A percentile compares a stretch with the other conserved stretches of the same genome.
phyloP scores from a whole-genome alignment of 2,329 filamentous ascomycete genomes.

The Diplodia sapinea region DNA sequence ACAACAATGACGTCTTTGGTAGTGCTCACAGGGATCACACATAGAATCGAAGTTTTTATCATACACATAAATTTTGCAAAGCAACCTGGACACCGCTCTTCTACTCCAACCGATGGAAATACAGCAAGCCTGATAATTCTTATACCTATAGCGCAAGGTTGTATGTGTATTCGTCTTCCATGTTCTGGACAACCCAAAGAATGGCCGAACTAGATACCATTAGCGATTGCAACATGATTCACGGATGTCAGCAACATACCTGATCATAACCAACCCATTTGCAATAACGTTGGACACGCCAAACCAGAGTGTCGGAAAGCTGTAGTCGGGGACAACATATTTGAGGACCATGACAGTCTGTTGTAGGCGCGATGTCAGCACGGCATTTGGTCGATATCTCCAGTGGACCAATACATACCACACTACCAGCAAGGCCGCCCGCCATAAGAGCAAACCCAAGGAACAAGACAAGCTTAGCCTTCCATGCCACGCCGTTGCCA shows the following conservation, averaged over 20 bases:
- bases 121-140: neutral
- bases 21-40: neutral
- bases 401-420: constrained; percentile 51
- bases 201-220: constrained; percentile 60
- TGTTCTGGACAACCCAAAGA: constrained; percentile 73
- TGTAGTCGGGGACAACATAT: constrained; percentile 66
- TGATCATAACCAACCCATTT: constrained; percentile 70
- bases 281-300: constrained; percentile 70
- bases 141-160: constrained; percentile 63
- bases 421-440: constrained; percentile 69
- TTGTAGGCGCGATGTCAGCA: constrained; percentile 4
- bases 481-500: constrained; percentile 72
- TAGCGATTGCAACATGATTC: constrained; percentile 34
- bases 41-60: constrained; percentile 11
- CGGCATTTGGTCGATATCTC: neutral
- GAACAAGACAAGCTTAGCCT: constrained; percentile 71
- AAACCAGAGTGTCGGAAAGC: constrained; percentile 68
- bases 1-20: too few species aligned
- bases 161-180: constrained; percentile 75
- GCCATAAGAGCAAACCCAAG: constrained; percentile 72
- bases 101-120: constrained; percentile 4
- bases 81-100: constrained; percentile 1
- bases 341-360: constrained; percentile 70
- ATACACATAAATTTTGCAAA: constrained; percentile 4
- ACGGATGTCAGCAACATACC: constrained; percentile 53